phyloP scores from a whole-genome alignment of 495 filamentous ascomycete species.

The Neurospora sp. region DNA sequence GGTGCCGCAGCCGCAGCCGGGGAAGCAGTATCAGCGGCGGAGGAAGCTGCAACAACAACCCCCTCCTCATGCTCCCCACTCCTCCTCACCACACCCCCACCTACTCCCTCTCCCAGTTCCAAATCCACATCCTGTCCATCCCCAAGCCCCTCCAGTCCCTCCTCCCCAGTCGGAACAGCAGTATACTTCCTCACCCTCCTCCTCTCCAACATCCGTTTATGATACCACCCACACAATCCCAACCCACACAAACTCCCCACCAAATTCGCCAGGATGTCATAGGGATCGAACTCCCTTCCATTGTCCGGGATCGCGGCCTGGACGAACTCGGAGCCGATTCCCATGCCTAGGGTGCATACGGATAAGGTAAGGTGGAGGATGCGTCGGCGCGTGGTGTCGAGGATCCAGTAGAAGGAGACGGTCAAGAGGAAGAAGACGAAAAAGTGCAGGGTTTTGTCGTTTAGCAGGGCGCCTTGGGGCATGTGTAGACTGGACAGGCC shows the following conservation, averaged over 20 bases:
- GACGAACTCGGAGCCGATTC: constrained; percentile 75
- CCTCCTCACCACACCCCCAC: constrained; percentile 12
- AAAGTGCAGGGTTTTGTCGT: constrained; percentile 88
- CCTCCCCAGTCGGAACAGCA: constrained; percentile 41
- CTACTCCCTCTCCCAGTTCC: constrained; percentile 45
- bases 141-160: constrained; percentile 2
- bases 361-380: constrained; percentile 76
- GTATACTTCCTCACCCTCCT: constrained; percentile 67
- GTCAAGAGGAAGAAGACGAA: constrained; percentile 86
- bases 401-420: constrained; percentile 87
- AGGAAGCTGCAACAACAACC: constrained; percentile 25
- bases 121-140: constrained; percentile 44
- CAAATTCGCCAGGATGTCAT: constrained; percentile 80
- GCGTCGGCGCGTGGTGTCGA: constrained; percentile 80
- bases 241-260: constrained; percentile 64
- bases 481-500: constrained; percentile 57
- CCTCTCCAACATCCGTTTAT: constrained; percentile 88
- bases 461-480: constrained; percentile 38
- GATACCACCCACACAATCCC: constrained; percentile 76
- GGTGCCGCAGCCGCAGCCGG: constrained; percentile 14
- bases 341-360: constrained; percentile 61
- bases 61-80: constrained; percentile 22
- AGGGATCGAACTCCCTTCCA: constrained; percentile 70
- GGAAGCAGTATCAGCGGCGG: neutral
- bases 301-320: constrained; percentile 69